Evolutionary conservation across 805 yeast genomes (phyloP).

Genomic region (Sugiyamaella smithiae): DNA sequence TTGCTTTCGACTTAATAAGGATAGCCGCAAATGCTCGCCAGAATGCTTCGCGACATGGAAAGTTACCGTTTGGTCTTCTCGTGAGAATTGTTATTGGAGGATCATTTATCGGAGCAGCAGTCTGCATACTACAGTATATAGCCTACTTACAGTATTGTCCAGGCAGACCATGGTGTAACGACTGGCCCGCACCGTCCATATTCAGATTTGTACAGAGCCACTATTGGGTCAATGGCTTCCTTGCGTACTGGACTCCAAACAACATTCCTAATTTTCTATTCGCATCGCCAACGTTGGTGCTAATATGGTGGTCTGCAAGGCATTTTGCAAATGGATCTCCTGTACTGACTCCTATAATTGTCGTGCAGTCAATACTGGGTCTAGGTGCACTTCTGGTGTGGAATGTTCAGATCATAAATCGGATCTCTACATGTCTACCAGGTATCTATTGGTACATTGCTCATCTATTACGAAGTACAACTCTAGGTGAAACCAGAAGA

Average conservation of each 20-base stretch:
- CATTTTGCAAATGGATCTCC: conserved; percentile 27
- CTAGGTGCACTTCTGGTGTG: conserved; percentile 46
- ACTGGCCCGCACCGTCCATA: conserved; percentile 51
- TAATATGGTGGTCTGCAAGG: conserved; percentile 42
- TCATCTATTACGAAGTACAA: conserved; percentile 32
- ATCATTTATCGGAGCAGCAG: conserved; percentile 43
- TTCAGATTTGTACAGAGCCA: conserved; percentile 68
- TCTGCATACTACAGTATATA: conserved; percentile 46
- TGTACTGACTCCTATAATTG: conserved; percentile 18
- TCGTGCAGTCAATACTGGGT: conserved; percentile 24
- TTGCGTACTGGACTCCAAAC: conserved; percentile 76
- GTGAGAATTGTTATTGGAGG: conserved; percentile 51
- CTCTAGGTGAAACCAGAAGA: conserved; percentile 21
- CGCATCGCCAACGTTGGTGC: conserved; percentile 62
- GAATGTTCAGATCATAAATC: conserved; percentile 82
- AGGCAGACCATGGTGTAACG: conserved; percentile 71
- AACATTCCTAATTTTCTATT: conserved; percentile 81
- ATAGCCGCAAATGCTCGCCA: conserved; percentile 10
- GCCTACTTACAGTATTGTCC: conserved; percentile 65
- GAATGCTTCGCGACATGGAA: not conserved
- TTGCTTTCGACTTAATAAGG: conserved; percentile 51
- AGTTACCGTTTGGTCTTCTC: not conserved
- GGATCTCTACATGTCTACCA: conserved; percentile 78
- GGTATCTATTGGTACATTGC: conserved; percentile 70
- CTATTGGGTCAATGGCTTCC: conserved; percentile 84